phyloP scores from a whole-genome alignment of 169 alveolate species.

The Cyclospora cayetanensis region DNA sequence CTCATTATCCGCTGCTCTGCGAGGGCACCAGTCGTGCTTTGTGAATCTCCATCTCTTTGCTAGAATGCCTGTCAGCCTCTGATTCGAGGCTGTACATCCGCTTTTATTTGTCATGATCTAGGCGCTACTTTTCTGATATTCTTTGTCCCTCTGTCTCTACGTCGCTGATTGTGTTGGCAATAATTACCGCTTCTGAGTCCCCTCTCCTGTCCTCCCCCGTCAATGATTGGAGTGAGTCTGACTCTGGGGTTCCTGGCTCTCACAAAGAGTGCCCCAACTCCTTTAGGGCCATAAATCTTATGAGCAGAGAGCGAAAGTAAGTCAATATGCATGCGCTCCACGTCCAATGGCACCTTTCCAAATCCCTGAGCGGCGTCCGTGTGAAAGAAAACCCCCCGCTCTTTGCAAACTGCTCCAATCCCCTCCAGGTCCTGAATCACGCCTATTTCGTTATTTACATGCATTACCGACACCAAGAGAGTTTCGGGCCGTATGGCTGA shows the following conservation, averaged over 20 bases:
- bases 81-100: no score
- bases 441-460: constrained; percentile 98
- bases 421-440: constrained; percentile 94
- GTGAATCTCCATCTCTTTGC: no score
- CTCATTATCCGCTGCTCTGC: no score
- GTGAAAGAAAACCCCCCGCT: constrained; percentile 93
- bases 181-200: constrained; percentile 96
- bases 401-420: constrained; percentile 94
- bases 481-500: constrained; percentile 95
- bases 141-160: no score
- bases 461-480: constrained; percentile 93
- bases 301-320: constrained; percentile 96
- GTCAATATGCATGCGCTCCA: constrained; percentile 91
- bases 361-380: constrained; percentile 78
- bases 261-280: constrained; percentile 98
- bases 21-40: no score
- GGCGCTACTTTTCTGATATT: no score
- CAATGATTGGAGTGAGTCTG: constrained; percentile 93
- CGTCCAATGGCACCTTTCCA: constrained; percentile 95
- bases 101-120: no score
- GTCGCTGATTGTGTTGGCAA: neutral
- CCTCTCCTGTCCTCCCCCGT: constrained; percentile 99
- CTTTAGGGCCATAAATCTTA: constrained; percentile 99
- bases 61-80: no score
- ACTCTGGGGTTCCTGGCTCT: constrained; percentile 94